These are phyloP conservation scores for Acer negundo DNA, from an alignment of 345 rosid species.

Conservation along the genomic window DNA sequence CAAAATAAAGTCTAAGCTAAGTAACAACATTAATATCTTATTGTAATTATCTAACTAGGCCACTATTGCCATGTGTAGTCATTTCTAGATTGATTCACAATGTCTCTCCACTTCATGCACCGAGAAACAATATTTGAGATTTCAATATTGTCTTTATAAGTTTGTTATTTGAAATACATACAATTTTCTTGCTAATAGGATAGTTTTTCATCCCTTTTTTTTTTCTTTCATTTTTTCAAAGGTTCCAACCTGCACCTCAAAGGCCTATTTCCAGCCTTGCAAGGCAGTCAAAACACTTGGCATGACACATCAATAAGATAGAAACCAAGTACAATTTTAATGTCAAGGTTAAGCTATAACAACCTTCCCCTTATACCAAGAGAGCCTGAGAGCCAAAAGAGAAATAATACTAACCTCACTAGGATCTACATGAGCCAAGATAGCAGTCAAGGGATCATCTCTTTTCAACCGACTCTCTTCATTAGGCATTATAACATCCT, in stretches of 20 bases:
- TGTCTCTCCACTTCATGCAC: not conserved
- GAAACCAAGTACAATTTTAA: not conserved
- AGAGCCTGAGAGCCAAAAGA: conserved; percentile 7
- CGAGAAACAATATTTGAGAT: not conserved
- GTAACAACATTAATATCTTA: not conserved
- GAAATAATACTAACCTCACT: conserved; percentile 60
- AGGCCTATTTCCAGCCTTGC: not conserved
- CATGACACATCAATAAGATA: not conserved
- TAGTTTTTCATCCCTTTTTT: not conserved
- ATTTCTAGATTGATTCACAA: not conserved
- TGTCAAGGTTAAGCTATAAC: not conserved
- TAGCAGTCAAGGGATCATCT: conserved; percentile 94
- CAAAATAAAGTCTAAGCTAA: not conserved
- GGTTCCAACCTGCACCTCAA: not conserved
- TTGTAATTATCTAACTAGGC: not conserved
- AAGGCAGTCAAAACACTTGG: not conserved
- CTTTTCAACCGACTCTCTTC: conserved; percentile 90
- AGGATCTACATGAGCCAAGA: conserved; percentile 75
- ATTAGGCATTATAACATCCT: conserved; percentile 95
- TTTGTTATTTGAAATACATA: not conserved
- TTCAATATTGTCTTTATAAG: not conserved
- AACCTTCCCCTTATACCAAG: conserved; percentile 4
- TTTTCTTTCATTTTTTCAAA: not conserved
- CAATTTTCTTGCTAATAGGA: not conserved
- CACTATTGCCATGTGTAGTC: not conserved